A percentile compares a stretch with the other conserved stretches of the same genome.
These are phyloP conservation scores for Leishmania major DNA, from an alignment of 208 protist genomes.

Conservation along the genomic window DNA sequence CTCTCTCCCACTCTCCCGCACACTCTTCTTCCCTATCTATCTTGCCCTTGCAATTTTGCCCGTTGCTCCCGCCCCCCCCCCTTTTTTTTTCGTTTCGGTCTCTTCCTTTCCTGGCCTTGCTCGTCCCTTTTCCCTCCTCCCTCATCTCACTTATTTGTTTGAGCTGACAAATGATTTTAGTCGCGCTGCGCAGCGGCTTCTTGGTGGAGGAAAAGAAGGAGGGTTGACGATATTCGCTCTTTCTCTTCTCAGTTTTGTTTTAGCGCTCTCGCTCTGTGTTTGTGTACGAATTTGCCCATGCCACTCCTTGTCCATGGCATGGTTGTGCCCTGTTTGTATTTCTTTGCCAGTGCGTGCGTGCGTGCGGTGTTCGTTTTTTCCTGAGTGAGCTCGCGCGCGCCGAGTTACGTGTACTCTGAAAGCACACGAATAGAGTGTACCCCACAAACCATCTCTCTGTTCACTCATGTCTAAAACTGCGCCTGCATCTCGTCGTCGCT, in stretches of 20 bases:
- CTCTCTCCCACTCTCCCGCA: neutral
- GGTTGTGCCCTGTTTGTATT: slow-evolving; percentile 1
- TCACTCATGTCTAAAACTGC: neutral
- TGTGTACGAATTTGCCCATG: neutral
- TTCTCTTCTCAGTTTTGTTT: neutral
- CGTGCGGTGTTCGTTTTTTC: neutral
- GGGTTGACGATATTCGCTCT: neutral
- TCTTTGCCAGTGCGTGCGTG: neutral
- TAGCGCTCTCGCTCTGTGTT: neutral
- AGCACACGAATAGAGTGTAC: neutral
- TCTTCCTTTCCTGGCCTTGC: neutral
- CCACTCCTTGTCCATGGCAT: neutral
- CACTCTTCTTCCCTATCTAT: neutral
- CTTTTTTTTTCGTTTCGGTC: neutral
- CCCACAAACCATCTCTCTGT: neutral
- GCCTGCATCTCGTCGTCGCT: neutral
- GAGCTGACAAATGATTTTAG: neutral
- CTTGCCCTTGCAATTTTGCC: neutral
- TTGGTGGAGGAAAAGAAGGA: neutral
- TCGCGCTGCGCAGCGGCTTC: neutral
- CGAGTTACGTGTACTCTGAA: neutral
- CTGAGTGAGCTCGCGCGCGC: too few relatives aligned
- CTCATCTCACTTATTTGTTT: neutral
- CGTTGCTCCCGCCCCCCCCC: neutral
- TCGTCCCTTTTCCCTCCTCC: neutral